Evolutionary conservation across 208 protist species (phyloP), one percentile per base, ranked within the genome.

Genomic region (Trypanosoma boissoni): DNA sequence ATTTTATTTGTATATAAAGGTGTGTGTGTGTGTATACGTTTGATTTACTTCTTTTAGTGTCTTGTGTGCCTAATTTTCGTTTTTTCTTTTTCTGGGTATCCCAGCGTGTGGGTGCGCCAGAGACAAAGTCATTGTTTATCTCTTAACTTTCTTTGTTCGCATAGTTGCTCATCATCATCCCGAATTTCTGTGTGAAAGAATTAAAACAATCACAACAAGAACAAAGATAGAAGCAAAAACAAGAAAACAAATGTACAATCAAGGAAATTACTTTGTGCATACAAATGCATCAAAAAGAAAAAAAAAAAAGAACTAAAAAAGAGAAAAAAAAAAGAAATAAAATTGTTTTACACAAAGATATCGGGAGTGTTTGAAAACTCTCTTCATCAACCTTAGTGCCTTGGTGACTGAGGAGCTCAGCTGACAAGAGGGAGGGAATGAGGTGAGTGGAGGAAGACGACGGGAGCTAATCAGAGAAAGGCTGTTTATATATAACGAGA

Each of bases 131-230:
- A n/a, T n/a, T n/a, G n/a, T n/a, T n/a, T n/a, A 39, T 43, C n/a
- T 45, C 24, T 72, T 65, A 44, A 41, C 69, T 52, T 61, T 48
- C 43, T 65, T 7, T 28, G 26, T 49, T 69, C 27, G n/a, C n/a
- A n/a, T n/a, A 34, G 51, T 18, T 36, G 26, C 46, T 3, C 14
- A 5, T 23, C 50, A 3, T 23, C 32, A 29, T 7, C 43, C 24
- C 43, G 1, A 26, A 24, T 32, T 32, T 23, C 18, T 14, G 10
- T 41, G 3, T 26, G 51, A 49, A 60, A 32, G n/a, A 60, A 51
- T 41, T 3, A 23, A 48, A 23, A 23, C 4, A 48, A n/a, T 6
- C 42, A 24, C 9, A 6, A 48, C 27, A 28, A 48, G 27, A 28
- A 24, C 8, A 48, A 28, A 48, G 27, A 53, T 18, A 31, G n/a